Evolutionary conservation across 495 filamentous ascomycete species (phyloP).

Genomic region (Aspergillus sclerotioniger): DNA sequence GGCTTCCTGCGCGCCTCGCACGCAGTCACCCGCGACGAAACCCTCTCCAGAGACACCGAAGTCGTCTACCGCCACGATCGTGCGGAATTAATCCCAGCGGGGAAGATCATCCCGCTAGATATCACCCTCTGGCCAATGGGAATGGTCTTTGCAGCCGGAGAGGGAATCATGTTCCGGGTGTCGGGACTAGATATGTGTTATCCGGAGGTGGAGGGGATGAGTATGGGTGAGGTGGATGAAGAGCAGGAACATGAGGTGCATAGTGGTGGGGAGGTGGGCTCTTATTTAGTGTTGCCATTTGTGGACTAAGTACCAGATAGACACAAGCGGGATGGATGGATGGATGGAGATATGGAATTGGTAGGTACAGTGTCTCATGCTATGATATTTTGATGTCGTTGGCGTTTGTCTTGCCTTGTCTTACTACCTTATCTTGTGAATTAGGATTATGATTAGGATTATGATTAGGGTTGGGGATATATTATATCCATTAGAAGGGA

Average conservation of each 20-base stretch:
- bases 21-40: constrained; percentile 44
- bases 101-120: constrained; percentile 7
- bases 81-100: constrained; percentile 6
- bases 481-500: too few relatives aligned
- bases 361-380: too few relatives aligned
- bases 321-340: too few relatives aligned
- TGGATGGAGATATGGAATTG: too few relatives aligned
- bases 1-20: constrained; percentile 2
- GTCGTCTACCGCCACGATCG: constrained; percentile 12
- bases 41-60: constrained; percentile 31
- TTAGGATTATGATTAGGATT: too few relatives aligned
- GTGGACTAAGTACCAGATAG: not conserved
- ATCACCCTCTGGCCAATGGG: constrained; percentile 24
- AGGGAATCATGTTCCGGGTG: constrained; percentile 17
- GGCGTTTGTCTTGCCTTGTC: too few relatives aligned
- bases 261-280: constrained; percentile 16
- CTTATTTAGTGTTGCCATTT: constrained; percentile 9
- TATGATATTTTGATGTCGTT: too few relatives aligned
- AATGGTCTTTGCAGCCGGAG: constrained; percentile 23
- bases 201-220: constrained; percentile 16
- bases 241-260: constrained; percentile 18
- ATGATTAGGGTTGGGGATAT: too few relatives aligned
- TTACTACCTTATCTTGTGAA: too few relatives aligned
- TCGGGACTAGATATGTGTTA: constrained; percentile 22
- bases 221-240: constrained; percentile 9